Evolutionary conservation across 164 flowering plant species (phyloP).

Genomic region (Berberis thunbergii): DNA sequence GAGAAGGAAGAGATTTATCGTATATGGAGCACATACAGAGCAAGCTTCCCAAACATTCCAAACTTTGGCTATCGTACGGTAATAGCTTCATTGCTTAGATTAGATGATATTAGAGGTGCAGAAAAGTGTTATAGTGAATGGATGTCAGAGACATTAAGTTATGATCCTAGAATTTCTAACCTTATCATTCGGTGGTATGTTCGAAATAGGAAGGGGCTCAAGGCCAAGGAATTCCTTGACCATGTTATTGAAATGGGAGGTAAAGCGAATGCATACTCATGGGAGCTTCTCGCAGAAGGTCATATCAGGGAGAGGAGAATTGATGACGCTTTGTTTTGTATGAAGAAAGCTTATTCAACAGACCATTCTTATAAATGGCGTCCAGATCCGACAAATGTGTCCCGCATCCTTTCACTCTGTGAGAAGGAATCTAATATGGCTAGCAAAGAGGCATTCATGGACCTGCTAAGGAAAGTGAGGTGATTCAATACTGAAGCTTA

Average conservation of each 20-base stretch:
- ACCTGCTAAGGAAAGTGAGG: constrained; percentile 14
- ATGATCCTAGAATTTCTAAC: constrained; percentile 68
- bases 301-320: constrained; percentile 37
- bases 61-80: constrained; percentile 71
- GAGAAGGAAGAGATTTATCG: constrained; percentile 64
- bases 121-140: constrained; percentile 66
- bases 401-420: constrained; percentile 17
- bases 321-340: constrained; percentile 56
- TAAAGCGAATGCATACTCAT: constrained; percentile 53
- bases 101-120: constrained; percentile 64
- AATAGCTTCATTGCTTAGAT: constrained; percentile 49
- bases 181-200: constrained; percentile 56
- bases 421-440: constrained; percentile 13
- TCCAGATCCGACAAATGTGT: constrained; percentile 42
- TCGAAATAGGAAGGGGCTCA: constrained; percentile 37
- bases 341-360: constrained; percentile 43
- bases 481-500: constrained; percentile 14
- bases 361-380: constrained; percentile 45
- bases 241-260: constrained; percentile 56
- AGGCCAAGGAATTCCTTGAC: constrained; percentile 47
- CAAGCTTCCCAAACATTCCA: constrained; percentile 50
- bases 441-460: constrained; percentile 13
- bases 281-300: constrained; percentile 73
- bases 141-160: constrained; percentile 39
- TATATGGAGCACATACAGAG: constrained; percentile 63